Evolutionary conservation across 2,329 filamentous ascomycete species (phyloP), one percentile per base, ranked within the genome.

Genomic region (Xylariales sp.): DNA sequence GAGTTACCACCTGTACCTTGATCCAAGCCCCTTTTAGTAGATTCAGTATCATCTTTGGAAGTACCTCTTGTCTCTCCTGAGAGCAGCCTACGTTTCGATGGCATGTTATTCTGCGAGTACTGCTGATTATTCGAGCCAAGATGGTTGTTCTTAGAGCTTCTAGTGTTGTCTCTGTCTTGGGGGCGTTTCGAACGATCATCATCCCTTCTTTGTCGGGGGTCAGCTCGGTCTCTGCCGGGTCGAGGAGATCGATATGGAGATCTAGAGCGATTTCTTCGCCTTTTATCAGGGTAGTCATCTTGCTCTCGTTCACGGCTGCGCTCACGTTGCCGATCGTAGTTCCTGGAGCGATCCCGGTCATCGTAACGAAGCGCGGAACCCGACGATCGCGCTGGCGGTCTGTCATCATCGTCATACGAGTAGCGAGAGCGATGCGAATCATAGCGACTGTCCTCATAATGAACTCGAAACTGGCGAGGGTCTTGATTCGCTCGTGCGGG

Each of bases 1-100:
- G 44, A 31, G 37, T 41, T 37, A 21, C 39, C 39, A 37, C 39
- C 37, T 39, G 42, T 47, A 40, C 34, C 40, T 37, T 65, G 63
- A 66, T 62, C 63, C 60, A 73, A 69, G 69, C 70, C 70, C 66
- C 72, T 75, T 76, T 78, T 69, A 64, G 67, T 67, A 75, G 65
- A 70, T 81, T 87, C 83, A 85, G 80, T 72, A 70, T 83, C 69
- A 67, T 72, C 60, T 74, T 68, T 81, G 62, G 67, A 63, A 67
- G 66, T 60, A 66, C 65, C 72, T 72, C 71, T 72, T 68, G 65
- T 69, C 65, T 74, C 68, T 68, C 67, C 70, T 67, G 72, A 68
- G 61, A 72, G 68, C 65, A 70, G 74, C n/a, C n/a, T n/a, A 70
- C 74, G 74, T 69, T 77, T 80, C 69, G 74, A 80, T 72, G 74